Evolutionary conservation across 495 filamentous ascomycete species (phyloP).

Genomic region (Saxophila tyrrhenica): DNA sequence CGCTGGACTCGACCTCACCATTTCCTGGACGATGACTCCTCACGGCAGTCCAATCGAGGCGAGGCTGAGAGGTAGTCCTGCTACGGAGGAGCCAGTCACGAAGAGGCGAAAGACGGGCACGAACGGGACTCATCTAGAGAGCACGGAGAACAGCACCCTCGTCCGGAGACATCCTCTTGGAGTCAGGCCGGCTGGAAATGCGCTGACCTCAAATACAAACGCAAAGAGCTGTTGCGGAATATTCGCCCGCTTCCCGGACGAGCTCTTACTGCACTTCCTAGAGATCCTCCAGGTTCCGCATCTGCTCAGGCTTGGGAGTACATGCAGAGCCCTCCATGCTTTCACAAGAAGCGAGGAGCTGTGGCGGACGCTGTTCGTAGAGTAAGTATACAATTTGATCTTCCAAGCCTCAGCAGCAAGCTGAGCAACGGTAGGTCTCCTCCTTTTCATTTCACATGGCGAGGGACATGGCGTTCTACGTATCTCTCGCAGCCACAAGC

Average conservation of each 20-base stretch:
- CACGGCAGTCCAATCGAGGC: not conserved
- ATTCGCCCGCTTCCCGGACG: conserved; percentile 63
- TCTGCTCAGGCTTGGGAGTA: conserved; percentile 58
- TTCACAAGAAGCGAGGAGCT: conserved; percentile 77
- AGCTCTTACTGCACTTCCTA: conserved; percentile 63
- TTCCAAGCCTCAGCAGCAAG: conserved; percentile 10
- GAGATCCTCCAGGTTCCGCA: conserved; percentile 57
- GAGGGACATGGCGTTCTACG: conserved; percentile 77
- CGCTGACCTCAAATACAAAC: conserved; percentile 53
- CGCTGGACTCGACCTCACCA: not conserved
- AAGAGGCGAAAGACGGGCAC: conserved; percentile 17
- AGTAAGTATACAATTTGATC: conserved; percentile 43
- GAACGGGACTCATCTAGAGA: not conserved
- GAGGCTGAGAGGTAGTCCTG: not conserved
- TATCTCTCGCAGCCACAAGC: conserved; percentile 51
- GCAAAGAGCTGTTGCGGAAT: conserved; percentile 52
- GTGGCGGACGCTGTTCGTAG: conserved; percentile 77
- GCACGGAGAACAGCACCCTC: not conserved
- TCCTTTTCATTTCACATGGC: conserved; percentile 52
- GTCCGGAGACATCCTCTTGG: conserved; percentile 75
- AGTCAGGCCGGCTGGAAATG: conserved; percentile 83
- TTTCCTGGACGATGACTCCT: not conserved
- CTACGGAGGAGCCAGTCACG: conserved; percentile 2
- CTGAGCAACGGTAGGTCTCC: conserved; percentile 23
- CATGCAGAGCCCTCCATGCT: conserved; percentile 83